A percentile compares a stretch with the other conserved stretches of the same genome.
Evolutionary conservation across 2,329 filamentous ascomycete genomes (phyloP).

Genomic region (Aspergillus alliaceus): DNA sequence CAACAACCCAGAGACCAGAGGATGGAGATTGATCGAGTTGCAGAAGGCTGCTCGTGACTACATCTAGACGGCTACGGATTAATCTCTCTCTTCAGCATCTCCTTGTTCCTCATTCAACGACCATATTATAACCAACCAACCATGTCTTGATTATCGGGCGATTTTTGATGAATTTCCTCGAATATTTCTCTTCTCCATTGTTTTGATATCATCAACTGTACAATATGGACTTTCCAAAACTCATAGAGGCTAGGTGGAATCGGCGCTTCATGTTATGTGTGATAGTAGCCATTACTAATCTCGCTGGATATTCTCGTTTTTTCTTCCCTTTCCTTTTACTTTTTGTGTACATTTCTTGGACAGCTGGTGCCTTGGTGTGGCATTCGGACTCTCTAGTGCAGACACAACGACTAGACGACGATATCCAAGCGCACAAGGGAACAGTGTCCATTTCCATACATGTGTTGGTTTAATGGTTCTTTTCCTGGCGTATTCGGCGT

Average conservation of each 20-base stretch:
- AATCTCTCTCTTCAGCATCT: background rate
- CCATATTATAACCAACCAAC: slow-evolving; percentile 1
- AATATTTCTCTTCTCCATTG: slow-evolving; percentile 26
- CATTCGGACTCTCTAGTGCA: slow-evolving; percentile 2
- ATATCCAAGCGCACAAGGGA: background rate
- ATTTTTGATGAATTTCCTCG: slow-evolving; percentile 20
- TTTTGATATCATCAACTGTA: slow-evolving; percentile 37
- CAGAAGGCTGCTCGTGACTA: slow-evolving; percentile 97
- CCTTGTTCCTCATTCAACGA: slow-evolving; percentile 8
- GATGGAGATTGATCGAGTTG: slow-evolving; percentile 96
- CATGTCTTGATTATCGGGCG: slow-evolving; percentile 16
- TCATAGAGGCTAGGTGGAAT: slow-evolving; percentile 36
- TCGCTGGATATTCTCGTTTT: slow-evolving; percentile 18
- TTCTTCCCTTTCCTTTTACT: slow-evolving; percentile 17
- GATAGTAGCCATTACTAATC: slow-evolving; percentile 24
- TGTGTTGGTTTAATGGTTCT: slow-evolving; percentile 2
- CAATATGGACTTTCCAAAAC: slow-evolving; percentile 37
- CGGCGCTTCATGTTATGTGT: slow-evolving; percentile 32
- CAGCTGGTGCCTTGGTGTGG: background rate
- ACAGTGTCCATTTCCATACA: background rate
- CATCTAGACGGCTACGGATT: slow-evolving; percentile 50
- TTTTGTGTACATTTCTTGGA: slow-evolving; percentile 1
- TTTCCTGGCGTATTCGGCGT: slow-evolving; percentile 15
- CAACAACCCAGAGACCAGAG: slow-evolving; percentile 92
- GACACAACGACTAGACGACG: background rate